These are phyloP conservation scores for Huntiella bhutanensis DNA, from an alignment of 2,329 filamentous ascomycete genomes.

Conservation along the genomic window DNA sequence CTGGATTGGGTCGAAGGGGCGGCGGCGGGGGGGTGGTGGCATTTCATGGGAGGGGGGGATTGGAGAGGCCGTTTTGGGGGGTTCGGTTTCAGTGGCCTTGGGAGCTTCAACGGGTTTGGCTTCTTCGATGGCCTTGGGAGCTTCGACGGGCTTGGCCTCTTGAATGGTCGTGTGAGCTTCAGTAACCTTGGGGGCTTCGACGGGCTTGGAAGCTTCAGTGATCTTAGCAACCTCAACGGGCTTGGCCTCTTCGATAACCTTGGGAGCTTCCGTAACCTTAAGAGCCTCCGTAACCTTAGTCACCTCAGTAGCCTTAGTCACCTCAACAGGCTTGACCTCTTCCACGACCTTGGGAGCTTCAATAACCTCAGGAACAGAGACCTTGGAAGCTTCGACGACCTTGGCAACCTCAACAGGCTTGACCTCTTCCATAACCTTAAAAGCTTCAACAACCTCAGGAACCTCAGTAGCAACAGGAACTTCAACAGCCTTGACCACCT, in stretches of 20 bases:
- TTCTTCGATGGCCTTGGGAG: no score
- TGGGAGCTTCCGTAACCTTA: neutral
- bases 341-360: neutral
- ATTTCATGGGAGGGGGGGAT: conserved; percentile 3
- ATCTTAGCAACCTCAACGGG: neutral
- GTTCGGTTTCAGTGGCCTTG: conserved; percentile 10
- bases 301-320: neutral
- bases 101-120: no score
- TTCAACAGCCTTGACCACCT: no score
- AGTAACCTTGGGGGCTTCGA: neutral
- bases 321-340: neutral
- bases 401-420: conserved; percentile 4
- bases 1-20: conserved; percentile 5
- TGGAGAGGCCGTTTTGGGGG: neutral
- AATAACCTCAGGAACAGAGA: no score
- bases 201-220: conserved; percentile 1
- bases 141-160: neutral
- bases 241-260: neutral
- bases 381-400: neutral
- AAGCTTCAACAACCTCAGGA: neutral
- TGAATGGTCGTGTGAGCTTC: neutral
- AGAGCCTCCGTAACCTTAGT: no score
- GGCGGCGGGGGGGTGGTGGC: conserved; percentile 3
- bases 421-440: neutral
- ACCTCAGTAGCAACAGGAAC: neutral